phyloP scores from a whole-genome alignment of 2,329 filamentous ascomycete species.

The Monosporascus sp. region DNA sequence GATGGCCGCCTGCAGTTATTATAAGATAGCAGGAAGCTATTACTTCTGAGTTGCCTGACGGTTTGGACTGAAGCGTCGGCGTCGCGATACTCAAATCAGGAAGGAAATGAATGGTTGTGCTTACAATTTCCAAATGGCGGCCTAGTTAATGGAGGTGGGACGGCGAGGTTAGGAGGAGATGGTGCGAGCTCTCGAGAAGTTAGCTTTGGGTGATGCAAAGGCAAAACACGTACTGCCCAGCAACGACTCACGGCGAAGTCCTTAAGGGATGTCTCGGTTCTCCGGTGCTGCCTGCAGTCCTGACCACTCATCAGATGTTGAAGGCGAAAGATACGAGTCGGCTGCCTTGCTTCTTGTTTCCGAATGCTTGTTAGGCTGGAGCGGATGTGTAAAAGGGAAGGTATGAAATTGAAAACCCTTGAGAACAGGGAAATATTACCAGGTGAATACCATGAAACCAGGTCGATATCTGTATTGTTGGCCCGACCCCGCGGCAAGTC shows the following conservation, averaged over 20 bases:
- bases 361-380: not conserved
- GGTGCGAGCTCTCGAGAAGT: not conserved
- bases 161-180: not conserved
- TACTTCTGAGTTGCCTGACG: too few species aligned
- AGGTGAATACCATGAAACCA: too few species aligned
- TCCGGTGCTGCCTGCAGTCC: not conserved
- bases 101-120: not conserved
- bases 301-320: not conserved
- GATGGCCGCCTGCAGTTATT: too few species aligned
- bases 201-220: not conserved
- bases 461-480: too few species aligned
- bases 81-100: too few species aligned
- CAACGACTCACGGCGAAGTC: not conserved
- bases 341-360: not conserved
- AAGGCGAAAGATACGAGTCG: not conserved
- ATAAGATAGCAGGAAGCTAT: too few species aligned
- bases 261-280: not conserved
- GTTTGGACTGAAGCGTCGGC: too few species aligned
- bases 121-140: not conserved
- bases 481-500: not conserved
- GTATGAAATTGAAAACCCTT: too few species aligned
- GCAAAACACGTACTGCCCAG: not conserved
- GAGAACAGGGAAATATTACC: too few species aligned
- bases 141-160: not conserved
- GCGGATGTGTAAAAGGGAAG: too few species aligned